Evolutionary conservation across 345 rosid species (phyloP).

Genomic region (Gynandropsis gynandra): DNA sequence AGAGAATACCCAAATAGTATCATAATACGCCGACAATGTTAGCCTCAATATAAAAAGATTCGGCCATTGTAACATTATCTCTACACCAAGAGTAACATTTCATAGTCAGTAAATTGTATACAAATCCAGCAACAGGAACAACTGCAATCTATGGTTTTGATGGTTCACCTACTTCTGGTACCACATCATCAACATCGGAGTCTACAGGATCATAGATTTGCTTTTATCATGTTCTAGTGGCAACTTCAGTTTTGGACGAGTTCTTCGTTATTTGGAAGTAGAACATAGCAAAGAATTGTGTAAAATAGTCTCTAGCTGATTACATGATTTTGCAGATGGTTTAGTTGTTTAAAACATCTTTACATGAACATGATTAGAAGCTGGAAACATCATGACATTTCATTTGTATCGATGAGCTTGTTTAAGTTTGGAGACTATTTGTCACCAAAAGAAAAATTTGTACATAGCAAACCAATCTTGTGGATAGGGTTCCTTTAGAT

Average conservation of each 20-base stretch:
- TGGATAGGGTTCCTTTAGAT: conserved; percentile 11
- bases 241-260: conserved; percentile 15
- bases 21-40: no score
- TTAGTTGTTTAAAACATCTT: conserved; percentile 13
- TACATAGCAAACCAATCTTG: conserved; percentile 14
- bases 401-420: not conserved
- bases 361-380: not conserved
- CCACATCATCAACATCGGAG: conserved; percentile 26
- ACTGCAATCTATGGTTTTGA: conserved; percentile 25
- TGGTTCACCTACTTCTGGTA: conserved; percentile 27
- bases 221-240: conserved; percentile 17
- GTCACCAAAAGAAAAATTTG: no score
- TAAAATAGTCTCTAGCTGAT: conserved; percentile 5
- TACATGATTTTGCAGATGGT: conserved; percentile 10
- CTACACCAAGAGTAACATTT: no score
- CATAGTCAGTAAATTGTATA: no score
- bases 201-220: conserved; percentile 18
- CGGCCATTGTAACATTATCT: no score
- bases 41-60: no score
- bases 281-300: conserved; percentile 9
- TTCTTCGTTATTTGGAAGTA: conserved; percentile 21
- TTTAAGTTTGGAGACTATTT: conserved; percentile 21
- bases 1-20: no score
- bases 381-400: conserved; percentile 15
- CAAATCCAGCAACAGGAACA: conserved; percentile 23